Percentiles rank a stretch among this genome's conserved stretches.
Evolutionary conservation across 805 yeast species (phyloP).

Genomic region (Saturnispora besseyi): DNA sequence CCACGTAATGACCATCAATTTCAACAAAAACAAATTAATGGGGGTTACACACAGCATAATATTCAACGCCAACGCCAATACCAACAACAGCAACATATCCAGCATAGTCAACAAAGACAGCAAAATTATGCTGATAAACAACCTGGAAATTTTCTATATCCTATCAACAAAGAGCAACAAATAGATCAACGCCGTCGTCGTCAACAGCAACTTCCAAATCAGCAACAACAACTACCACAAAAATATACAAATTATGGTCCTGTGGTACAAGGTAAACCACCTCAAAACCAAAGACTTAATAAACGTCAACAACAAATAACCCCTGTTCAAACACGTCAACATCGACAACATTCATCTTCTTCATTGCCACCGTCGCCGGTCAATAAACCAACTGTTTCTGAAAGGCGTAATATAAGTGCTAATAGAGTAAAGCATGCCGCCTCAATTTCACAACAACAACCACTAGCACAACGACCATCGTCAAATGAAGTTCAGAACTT

Average conservation of each 20-base stretch:
- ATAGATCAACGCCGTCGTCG: not conserved
- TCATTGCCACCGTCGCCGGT: not conserved
- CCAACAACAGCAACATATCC: not conserved
- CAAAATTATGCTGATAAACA: not conserved
- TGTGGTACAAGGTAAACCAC: not conserved
- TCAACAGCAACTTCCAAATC: slow-evolving; percentile 6
- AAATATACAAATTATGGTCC: not conserved
- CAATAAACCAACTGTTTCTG: not conserved
- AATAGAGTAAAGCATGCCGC: not conserved
- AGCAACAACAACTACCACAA: slow-evolving; percentile 9
- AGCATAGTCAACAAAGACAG: slow-evolving; percentile 1
- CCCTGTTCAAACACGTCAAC: slow-evolving; percentile 7
- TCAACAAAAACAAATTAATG: not conserved
- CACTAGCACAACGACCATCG: not conserved
- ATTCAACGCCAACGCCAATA: not conserved
- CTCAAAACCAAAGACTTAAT: slow-evolving; percentile 10
- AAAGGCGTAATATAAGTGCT: not conserved
- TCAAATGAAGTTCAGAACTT: not conserved
- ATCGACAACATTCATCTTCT: not conserved
- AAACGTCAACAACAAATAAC: slow-evolving; percentile 13
- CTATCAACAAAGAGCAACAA: not conserved
- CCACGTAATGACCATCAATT: not conserved
- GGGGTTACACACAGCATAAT: not conserved
- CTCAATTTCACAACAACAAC: not conserved
- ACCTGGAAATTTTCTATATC: not conserved